Base-by-base conservation (phyloP, 441 rosid species). In the Mallotus repandus region DNA sequence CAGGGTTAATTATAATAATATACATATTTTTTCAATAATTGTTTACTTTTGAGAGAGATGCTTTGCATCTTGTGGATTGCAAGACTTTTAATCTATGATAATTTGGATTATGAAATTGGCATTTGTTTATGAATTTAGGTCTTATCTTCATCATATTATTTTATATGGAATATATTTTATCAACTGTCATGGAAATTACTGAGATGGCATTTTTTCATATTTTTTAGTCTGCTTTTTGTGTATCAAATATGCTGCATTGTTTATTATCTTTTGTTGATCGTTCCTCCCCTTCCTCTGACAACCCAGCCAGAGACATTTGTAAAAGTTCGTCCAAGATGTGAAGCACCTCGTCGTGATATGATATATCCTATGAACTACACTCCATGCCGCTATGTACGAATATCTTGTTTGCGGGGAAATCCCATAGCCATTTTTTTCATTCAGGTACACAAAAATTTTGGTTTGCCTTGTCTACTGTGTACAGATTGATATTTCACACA, bases 271-370 rank as follows among this genome's bases (percentile, higher is more conserved):
- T 41, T 67, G 45, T 9, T 78, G 69, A 75, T n/a, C 16, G 9
- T 68, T 25, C 15, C 46, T 7, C 21, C 52, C 41, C 63, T 62
- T 76, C 74, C 79, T 15, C 52, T 58, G 16, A 56, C 19, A 83
- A 69, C 75, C 59, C 87, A 92, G 96, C 97, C 97, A 29, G 97
- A 92, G 83, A 82, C 93, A 77, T 90, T 92, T 84, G 86, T 86
- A 65, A 92, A 84, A 81, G 94, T 86, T 81, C 91, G 97, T 52
- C 91, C 97, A 13, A 92, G 96, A 25, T 92, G 96, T 81, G 97
- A 92, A 86, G 97, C 96, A 57, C 97, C 97, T 71, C 92, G 97
- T 53, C 93, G 96, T 58, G 96, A 92, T 80, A 84, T 92, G 91
- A 83, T 84, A 76, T 92, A 90, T 74, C 92, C 89, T 66, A 81